phyloP scores from a whole-genome alignment of 2,329 filamentous ascomycete species.

The Tolypocladium amazonense region DNA sequence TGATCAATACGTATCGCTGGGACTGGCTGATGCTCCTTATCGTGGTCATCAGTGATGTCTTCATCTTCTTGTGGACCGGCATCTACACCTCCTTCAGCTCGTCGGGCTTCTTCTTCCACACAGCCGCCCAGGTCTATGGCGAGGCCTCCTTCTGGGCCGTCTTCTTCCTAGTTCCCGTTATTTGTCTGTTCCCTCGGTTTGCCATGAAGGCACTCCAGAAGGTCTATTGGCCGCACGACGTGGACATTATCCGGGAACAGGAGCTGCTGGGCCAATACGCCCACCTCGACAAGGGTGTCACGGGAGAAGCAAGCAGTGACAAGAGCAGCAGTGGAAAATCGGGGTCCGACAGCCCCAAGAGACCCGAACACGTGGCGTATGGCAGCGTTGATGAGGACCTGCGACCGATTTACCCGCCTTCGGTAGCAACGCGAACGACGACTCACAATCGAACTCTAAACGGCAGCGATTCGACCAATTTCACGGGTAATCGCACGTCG shows the following conservation, averaged over 20 bases:
- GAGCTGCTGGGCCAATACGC: slow-evolving; percentile 74
- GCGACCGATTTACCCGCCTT: slow-evolving; percentile 87
- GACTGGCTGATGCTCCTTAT: slow-evolving; percentile 91
- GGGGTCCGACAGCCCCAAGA: slow-evolving; percentile 44
- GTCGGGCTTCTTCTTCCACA: slow-evolving; percentile 56
- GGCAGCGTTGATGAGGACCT: slow-evolving; percentile 73
- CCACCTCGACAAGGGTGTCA: slow-evolving; percentile 38
- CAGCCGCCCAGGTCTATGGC: slow-evolving; percentile 69
- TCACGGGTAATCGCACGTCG: slow-evolving; percentile 59
- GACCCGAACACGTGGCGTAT: too few relatives aligned
- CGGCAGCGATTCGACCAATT: slow-evolving; percentile 89
- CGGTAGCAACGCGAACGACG: slow-evolving; percentile 68
- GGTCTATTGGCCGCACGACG: slow-evolving; percentile 83
- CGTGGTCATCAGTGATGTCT: slow-evolving; percentile 68
- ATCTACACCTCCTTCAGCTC: slow-evolving; percentile 54
- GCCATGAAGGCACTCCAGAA: slow-evolving; percentile 82
- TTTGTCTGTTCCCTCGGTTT: slow-evolving; percentile 82
- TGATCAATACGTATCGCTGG: slow-evolving; percentile 96
- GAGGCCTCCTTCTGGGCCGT: slow-evolving; percentile 81
- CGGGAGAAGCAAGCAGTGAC: slow-evolving; percentile 23
- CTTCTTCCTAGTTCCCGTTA: slow-evolving; percentile 64
- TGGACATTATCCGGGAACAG: slow-evolving; percentile 94
- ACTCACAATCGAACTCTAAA: slow-evolving; percentile 74
- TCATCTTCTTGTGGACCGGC: slow-evolving; percentile 94
- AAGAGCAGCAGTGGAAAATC: slow-evolving; percentile 36